A percentile compares a stretch with the other conserved stretches of the same genome.
phyloP scores from a whole-genome alignment of 768 basidiomycete genomes.

The Daedaleopsis nitida region DNA sequence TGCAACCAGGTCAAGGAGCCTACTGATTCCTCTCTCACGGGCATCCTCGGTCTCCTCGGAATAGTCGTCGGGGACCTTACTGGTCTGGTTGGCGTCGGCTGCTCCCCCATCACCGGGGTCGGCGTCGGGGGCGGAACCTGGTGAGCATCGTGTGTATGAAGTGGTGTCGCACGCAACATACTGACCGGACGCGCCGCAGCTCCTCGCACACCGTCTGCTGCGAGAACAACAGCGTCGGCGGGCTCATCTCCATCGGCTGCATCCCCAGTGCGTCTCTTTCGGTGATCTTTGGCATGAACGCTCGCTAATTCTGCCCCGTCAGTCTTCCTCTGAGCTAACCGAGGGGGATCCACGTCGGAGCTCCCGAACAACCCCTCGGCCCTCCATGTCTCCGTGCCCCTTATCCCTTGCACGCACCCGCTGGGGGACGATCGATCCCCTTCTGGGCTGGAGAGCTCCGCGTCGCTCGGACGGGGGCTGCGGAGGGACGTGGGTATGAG shows the following conservation, averaged over 20 bases:
- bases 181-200: conserved; percentile 4
- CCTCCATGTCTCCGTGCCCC: neutral
- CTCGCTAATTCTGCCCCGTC: neutral
- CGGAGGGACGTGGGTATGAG: no score
- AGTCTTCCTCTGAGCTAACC: conserved; percentile 13
- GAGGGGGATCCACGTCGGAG: neutral
- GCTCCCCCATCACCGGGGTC: conserved; percentile 15
- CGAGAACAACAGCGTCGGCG: conserved; percentile 28
- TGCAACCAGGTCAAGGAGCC: conserved; percentile 10
- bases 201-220: conserved; percentile 30
- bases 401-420: no score
- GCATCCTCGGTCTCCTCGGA: conserved; percentile 14
- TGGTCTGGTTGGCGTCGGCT: conserved; percentile 8
- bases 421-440: no score
- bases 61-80: conserved; percentile 3
- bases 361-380: neutral
- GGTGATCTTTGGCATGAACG: neutral
- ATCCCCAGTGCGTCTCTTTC: conserved; percentile 20
- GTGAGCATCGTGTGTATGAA: neutral
- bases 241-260: conserved; percentile 31
- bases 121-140: conserved; percentile 9
- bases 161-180: no score
- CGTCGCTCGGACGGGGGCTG: no score
- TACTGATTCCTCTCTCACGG: neutral
- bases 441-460: no score